phyloP scores from a whole-genome alignment of 2,329 filamentous ascomycete species.

The Aspergillus vadensis region DNA sequence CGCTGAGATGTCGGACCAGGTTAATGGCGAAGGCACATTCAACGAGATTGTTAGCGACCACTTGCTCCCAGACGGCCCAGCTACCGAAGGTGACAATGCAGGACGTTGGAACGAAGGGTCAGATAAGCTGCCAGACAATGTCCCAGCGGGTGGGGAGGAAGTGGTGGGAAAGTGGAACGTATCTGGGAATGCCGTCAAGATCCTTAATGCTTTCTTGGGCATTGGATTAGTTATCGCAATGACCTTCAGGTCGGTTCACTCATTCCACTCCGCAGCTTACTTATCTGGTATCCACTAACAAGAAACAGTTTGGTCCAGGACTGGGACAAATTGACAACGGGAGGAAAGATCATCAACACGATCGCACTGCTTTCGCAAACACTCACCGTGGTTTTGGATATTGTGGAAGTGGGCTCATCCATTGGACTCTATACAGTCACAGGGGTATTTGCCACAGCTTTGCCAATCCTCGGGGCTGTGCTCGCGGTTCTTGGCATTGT shows the following conservation, averaged over 20 bases:
- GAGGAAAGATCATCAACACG: not conserved
- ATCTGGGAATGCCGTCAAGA: not conserved
- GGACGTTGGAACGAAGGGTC: not conserved
- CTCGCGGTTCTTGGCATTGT: not conserved
- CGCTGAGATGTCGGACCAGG: not conserved
- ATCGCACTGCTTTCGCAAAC: not conserved
- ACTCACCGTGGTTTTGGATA: not conserved
- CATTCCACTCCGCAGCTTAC: not conserved
- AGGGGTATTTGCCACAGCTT: not conserved
- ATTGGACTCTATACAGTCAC: not conserved
- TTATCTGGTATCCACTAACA: not conserved
- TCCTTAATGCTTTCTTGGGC: not conserved
- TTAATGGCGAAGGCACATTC: not conserved
- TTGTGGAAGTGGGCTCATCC: not conserved
- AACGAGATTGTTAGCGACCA: not conserved
- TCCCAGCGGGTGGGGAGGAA: not conserved
- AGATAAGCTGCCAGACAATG: not conserved
- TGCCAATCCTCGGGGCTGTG: not conserved
- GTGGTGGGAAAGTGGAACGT: not conserved
- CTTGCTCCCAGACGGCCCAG: not conserved
- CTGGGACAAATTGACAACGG: not conserved
- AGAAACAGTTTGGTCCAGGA: not conserved
- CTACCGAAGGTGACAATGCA: not conserved
- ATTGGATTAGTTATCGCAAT: not conserved
- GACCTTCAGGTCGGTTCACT: not conserved